Evolutionary conservation across 148 eudicot genomes (phyloP).

Genomic region (Vaccinium vitisidaea): DNA sequence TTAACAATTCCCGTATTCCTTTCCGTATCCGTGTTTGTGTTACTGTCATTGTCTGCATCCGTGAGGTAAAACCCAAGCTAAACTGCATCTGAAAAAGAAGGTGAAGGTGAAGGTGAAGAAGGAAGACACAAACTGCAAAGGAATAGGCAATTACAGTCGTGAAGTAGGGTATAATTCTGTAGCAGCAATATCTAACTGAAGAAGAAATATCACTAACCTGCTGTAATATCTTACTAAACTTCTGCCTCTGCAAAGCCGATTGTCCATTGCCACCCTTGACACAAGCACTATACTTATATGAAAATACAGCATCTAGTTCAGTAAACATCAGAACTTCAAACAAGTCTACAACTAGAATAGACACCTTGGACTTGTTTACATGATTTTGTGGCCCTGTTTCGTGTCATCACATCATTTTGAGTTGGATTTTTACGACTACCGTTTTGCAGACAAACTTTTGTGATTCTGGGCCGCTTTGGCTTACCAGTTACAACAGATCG

Average conservation of each 20-base stretch:
- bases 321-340: background rate
- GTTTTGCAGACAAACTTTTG: background rate
- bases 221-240: too few species aligned
- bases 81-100: background rate
- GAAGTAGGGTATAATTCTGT: background rate
- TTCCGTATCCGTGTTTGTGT: too few species aligned
- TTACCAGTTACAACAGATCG: background rate
- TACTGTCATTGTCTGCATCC: too few species aligned
- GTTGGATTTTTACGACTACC: background rate
- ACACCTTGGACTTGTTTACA: background rate
- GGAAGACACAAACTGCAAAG: background rate
- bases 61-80: background rate
- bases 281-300: background rate
- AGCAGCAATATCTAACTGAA: background rate
- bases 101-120: background rate
- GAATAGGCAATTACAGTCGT: background rate
- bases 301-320: background rate
- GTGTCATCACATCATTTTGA: background rate
- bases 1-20: too few species aligned
- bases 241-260: background rate
- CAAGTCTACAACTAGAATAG: background rate
- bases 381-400: too few species aligned
- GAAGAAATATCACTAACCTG: background rate
- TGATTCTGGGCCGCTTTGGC: background rate
- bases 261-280: background rate